phyloP scores from a whole-genome alignment of 2,329 filamentous ascomycete genomes.

The Ophiosphaerella korrae region DNA sequence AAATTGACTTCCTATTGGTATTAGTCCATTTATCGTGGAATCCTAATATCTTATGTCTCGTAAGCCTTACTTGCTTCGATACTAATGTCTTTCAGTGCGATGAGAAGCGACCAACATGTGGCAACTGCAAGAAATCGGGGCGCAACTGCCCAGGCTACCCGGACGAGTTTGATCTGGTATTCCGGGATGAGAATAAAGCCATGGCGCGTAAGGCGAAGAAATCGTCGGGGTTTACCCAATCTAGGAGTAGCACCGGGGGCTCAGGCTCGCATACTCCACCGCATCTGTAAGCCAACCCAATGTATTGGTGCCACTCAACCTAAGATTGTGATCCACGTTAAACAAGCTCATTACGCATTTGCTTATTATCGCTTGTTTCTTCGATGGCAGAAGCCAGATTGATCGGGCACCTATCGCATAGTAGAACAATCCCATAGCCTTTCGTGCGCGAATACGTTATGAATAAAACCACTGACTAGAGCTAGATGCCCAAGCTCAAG shows the following conservation, averaged over 20 bases:
- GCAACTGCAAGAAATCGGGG: slow-evolving; percentile 42
- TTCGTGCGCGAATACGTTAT: neutral
- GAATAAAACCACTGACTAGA: neutral
- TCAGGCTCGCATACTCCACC: slow-evolving; percentile 37
- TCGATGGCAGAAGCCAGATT: neutral
- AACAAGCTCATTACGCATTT: neutral
- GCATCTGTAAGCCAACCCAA: slow-evolving; percentile 29
- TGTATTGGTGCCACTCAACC: neutral
- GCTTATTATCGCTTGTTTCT: neutral
- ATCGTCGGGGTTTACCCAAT: slow-evolving; percentile 24
- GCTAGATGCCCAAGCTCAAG: slow-evolving; percentile 27
- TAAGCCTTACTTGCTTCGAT: slow-evolving; percentile 2
- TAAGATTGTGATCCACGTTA: neutral
- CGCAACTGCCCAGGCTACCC: slow-evolving; percentile 47
- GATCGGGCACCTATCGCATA: neutral
- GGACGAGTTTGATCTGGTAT: slow-evolving; percentile 73
- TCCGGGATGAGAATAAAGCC: slow-evolving; percentile 73
- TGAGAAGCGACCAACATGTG: slow-evolving; percentile 43
- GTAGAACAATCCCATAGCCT: neutral
- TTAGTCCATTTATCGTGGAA: slow-evolving; percentile 1
- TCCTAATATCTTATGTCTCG: neutral
- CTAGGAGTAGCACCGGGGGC: slow-evolving; percentile 18
- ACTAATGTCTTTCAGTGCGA: slow-evolving; percentile 36
- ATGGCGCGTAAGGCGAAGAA: slow-evolving; percentile 67
- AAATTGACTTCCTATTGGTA: neutral